phyloP scores from a whole-genome alignment of 345 rosid species.

The Rhodamnia rubescens region DNA sequence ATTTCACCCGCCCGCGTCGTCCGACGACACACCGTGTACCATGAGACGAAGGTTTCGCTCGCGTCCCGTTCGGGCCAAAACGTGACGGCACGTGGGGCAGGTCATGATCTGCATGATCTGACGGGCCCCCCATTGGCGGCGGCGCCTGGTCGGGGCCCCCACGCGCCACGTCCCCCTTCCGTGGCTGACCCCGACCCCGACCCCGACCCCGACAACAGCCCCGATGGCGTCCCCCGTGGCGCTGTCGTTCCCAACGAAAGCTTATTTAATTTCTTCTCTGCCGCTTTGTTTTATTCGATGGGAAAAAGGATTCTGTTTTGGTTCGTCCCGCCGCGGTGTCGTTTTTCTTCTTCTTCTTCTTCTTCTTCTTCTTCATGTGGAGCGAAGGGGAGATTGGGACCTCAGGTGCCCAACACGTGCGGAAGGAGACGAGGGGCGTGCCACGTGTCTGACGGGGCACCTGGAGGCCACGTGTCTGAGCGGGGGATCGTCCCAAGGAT shows the following conservation, averaged over 20 bases:
- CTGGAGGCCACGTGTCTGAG: background rate
- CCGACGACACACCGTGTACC: background rate
- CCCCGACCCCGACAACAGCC: background rate
- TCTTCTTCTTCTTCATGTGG: too few species aligned
- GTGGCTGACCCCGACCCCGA: background rate
- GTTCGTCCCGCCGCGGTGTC: background rate
- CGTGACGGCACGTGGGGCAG: background rate
- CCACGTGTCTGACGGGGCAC: background rate
- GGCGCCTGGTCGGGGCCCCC: background rate
- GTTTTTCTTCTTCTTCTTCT: too few species aligned
- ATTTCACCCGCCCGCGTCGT: background rate
- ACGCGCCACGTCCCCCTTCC: background rate
- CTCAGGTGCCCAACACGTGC: background rate
- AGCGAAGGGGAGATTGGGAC: background rate
- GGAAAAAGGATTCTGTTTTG: background rate
- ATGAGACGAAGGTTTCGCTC: background rate
- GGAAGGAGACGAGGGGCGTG: background rate
- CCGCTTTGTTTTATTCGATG: background rate
- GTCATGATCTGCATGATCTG: background rate
- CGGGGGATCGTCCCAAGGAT: too few species aligned
- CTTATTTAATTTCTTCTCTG: background rate
- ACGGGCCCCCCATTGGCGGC: background rate
- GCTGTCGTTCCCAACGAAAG: background rate
- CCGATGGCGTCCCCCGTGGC: background rate
- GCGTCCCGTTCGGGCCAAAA: background rate